These are phyloP conservation scores for Aureobasidium melanogenum DNA, from an alignment of 2,329 filamentous ascomycete genomes.

Conservation along the genomic window DNA sequence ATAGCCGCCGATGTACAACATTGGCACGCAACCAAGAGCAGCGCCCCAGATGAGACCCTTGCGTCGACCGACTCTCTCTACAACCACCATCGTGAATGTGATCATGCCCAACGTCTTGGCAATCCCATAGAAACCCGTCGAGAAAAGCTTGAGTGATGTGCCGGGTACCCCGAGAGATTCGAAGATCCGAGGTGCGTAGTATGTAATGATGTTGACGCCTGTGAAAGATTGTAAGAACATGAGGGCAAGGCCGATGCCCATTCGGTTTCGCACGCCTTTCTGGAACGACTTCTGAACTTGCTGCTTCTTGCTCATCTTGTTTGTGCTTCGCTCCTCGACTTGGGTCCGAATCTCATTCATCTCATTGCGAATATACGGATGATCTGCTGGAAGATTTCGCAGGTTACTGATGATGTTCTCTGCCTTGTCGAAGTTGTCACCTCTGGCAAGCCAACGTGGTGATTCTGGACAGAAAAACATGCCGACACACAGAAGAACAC, in stretches of 20 bases:
- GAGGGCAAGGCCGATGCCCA: slow-evolving; percentile 30
- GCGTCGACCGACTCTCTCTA: slow-evolving; percentile 25
- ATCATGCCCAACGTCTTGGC: slow-evolving; percentile 30
- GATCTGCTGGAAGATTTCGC: slow-evolving; percentile 35
- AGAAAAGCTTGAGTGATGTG: slow-evolving; percentile 33
- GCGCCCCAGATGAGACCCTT: slow-evolving; percentile 31
- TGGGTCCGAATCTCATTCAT: slow-evolving; percentile 38
- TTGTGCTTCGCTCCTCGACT: slow-evolving; percentile 42
- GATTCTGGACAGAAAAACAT: slow-evolving; percentile 31
- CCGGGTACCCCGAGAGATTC: slow-evolving; percentile 38
- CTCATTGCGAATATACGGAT: slow-evolving; percentile 40
- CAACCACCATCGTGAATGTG: slow-evolving; percentile 29
- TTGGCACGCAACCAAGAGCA: background rate
- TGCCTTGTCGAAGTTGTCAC: slow-evolving; percentile 31
- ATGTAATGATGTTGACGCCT: slow-evolving; percentile 28
- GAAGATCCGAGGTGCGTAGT: slow-evolving; percentile 30
- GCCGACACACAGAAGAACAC: slow-evolving; percentile 21
- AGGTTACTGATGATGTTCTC: slow-evolving; percentile 34
- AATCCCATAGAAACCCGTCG: slow-evolving; percentile 44
- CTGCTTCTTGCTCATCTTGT: slow-evolving; percentile 56
- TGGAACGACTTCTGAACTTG: slow-evolving; percentile 43
- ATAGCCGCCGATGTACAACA: slow-evolving; percentile 38
- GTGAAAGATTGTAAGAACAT: slow-evolving; percentile 31
- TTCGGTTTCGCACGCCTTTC: slow-evolving; percentile 30
- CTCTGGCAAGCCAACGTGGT: slow-evolving; percentile 24